Percentiles rank a stretch among this genome's conserved stretches.
Evolutionary conservation across 371 early-diverging fungal genomes (phyloP).

Genomic region (Umbelopsis sp.): DNA sequence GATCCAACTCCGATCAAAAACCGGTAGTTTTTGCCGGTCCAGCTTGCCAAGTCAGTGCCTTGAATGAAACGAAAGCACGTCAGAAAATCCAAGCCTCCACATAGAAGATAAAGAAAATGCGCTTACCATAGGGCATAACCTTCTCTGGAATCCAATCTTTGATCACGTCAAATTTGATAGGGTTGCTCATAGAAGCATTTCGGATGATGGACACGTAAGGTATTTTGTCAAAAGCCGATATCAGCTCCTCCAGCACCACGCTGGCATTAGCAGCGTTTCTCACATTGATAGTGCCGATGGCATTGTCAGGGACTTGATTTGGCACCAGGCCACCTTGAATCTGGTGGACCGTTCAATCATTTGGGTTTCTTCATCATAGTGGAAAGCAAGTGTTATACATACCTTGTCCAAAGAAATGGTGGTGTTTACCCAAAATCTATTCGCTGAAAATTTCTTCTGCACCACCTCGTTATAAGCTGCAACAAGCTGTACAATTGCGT

Average conservation of each 20-base stretch:
- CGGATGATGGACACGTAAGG: slow-evolving; percentile 6
- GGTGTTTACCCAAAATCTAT: slow-evolving; percentile 7
- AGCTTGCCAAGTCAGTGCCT: slow-evolving; percentile 26
- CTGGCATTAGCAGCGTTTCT: slow-evolving; percentile 12
- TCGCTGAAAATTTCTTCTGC: neutral
- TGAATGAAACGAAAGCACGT: slow-evolving; percentile 1
- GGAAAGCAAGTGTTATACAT: neutral
- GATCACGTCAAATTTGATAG: slow-evolving; percentile 14
- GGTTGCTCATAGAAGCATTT: slow-evolving; percentile 5
- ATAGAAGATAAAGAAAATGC: neutral
- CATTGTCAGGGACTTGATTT: slow-evolving; percentile 14
- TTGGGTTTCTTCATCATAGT: slow-evolving; percentile 20
- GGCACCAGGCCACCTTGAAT: slow-evolving; percentile 10
- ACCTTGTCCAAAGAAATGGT: slow-evolving; percentile 14
- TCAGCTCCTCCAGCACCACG: neutral
- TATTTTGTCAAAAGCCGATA: neutral
- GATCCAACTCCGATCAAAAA: slow-evolving; percentile 44
- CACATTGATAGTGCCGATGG: neutral
- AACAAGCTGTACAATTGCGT: slow-evolving; percentile 41
- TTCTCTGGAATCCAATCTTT: slow-evolving; percentile 9
- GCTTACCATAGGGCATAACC: slow-evolving; percentile 17
- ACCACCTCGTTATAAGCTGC: slow-evolving; percentile 28
- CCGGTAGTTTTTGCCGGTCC: slow-evolving; percentile 18
- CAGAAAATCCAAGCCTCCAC: slow-evolving; percentile 9
- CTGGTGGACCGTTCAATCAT: neutral